These are phyloP conservation scores for Agarophyton chilense DNA, from an alignment of 23 red algal species.

Conservation along the genomic window DNA sequence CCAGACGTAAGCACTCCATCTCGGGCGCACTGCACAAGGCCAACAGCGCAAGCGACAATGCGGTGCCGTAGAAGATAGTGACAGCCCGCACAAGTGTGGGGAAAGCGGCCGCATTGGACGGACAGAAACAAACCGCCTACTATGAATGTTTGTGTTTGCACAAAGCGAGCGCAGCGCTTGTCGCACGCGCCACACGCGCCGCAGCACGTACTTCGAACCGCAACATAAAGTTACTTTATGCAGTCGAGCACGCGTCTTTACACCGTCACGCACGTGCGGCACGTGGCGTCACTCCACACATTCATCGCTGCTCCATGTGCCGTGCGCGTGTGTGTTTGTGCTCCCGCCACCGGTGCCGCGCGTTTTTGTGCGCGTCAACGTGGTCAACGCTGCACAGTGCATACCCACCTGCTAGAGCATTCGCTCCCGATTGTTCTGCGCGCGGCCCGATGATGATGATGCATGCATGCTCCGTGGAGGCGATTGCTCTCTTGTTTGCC, in stretches of 20 bases:
- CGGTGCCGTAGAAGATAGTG: too few relatives aligned
- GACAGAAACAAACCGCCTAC: not conserved
- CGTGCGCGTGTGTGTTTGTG: not conserved
- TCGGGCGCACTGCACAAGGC: not conserved
- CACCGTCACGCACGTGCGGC: slow-evolving; percentile 1
- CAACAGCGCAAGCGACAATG: too few relatives aligned
- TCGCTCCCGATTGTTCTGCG: not conserved
- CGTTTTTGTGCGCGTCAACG: not conserved
- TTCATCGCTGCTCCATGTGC: not conserved
- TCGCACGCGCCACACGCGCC: too few relatives aligned
- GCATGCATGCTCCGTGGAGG: not conserved
- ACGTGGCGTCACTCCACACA: not conserved
- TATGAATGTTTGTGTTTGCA: too few relatives aligned
- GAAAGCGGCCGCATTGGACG: not conserved
- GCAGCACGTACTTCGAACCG: not conserved
- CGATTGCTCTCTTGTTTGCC: too few relatives aligned
- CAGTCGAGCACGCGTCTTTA: not conserved
- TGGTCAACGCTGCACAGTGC: not conserved
- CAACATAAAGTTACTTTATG: too few relatives aligned
- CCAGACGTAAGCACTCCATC: not conserved
- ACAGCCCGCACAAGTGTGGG: too few relatives aligned
- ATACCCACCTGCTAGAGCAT: too few relatives aligned
- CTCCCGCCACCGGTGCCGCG: not conserved
- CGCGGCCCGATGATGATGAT: not conserved
- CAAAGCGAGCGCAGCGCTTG: not conserved